Evolutionary conservation across 2,329 filamentous ascomycete genomes (phyloP), one percentile per base, ranked within the genome.

Genomic region (Colletotrichum tanaceti): DNA sequence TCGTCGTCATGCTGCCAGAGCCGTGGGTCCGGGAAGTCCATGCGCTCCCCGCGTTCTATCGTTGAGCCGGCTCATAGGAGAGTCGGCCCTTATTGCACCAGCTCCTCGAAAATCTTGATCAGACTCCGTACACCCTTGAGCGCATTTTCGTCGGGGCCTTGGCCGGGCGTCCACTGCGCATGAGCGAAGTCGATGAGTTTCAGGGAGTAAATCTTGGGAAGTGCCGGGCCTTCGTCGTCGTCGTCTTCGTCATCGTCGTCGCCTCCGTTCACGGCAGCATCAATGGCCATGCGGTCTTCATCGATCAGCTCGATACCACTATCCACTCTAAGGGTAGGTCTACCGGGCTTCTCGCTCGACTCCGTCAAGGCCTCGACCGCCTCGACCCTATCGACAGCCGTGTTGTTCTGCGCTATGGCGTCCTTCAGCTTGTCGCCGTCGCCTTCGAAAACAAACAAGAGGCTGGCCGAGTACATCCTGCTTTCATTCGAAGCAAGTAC

Each of bases 111-210:
- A 38, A 98, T 90, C 68, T 84, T 84, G 59, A 87, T 84, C 44
- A 95, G 82, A 76, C 86, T 95, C 75, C 89, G 85, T 70, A 98
- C 88, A 0, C 94, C 94, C 43, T 83, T 82, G 39, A 98, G 83
- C 16, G 87, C 82, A 75, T 98, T 98, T 80, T 97, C 91, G 77
- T 99, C 96, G 0, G 92, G 91, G 0, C 95, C 95, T 74, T 91
- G 81, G 1, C 93, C 93, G 0, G 93, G 91, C 1, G 89, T 91
- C 90, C 91, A 98, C 58, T 84, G 82, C 13, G 96, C 96, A 79
- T 99, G 96, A 1, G 96, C 96, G 84, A 99, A 99, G 78, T 99
- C 96, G 73, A 99, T 99, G 71, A 99, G 85, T 76, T 95, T 96
- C 58, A 98, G 85, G 14, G 89, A 87, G 74, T 91, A 93, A 50